Base-by-base conservation (phyloP, 2,329 filamentous ascomycete species). In the Elsinoe batatas region DNA sequence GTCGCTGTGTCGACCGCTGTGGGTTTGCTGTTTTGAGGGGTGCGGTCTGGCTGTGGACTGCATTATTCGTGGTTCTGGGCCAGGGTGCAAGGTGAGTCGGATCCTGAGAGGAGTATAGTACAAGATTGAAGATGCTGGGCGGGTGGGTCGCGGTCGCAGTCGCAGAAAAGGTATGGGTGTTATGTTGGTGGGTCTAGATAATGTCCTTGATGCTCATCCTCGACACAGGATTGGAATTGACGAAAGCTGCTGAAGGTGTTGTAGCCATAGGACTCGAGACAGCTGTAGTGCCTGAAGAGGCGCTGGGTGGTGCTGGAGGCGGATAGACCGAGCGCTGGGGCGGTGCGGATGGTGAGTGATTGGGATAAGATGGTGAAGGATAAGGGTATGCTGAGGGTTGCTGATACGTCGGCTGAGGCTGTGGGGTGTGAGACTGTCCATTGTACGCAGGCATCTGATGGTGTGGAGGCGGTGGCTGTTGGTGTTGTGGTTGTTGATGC, bases 121-220 rank as follows among this genome's bases (percentile, higher is more conserved):
- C 47, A 51, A 15, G 33, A 15, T 20, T 35, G 26, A 18, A 22
- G 32, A 38, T 15, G 47, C 37, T 18, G 17, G 10, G 15, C 26
- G 18, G 12, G 20, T 1, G 3, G n/a, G 15, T 49, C 44, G 44
- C 47, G 26, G 35, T 51, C 47, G 47, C 35, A 18, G 44, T 20
- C 44, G 44, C 44, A 17, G 17, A 38, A n/a, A 26, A 38, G 11
- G 47, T 15, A 38, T 15, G 22, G 7, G 18, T 12, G 5, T 15
- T 22, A 37, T 7, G 32, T 38, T 33, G 22, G 26, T 26, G 18
- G n/a, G 3, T 20, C 64, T 59, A 68, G 60, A 69, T 69, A 37
- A 69, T 69, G 56, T 69, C 67, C 58, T 66, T 63, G 57, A 69
- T 69, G 58, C 66, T 68, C 57, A 69, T 69, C 57, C 68, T 50